These are phyloP conservation scores for Populus tremula DNA, from an alignment of 345 rosid species.

Conservation along the genomic window DNA sequence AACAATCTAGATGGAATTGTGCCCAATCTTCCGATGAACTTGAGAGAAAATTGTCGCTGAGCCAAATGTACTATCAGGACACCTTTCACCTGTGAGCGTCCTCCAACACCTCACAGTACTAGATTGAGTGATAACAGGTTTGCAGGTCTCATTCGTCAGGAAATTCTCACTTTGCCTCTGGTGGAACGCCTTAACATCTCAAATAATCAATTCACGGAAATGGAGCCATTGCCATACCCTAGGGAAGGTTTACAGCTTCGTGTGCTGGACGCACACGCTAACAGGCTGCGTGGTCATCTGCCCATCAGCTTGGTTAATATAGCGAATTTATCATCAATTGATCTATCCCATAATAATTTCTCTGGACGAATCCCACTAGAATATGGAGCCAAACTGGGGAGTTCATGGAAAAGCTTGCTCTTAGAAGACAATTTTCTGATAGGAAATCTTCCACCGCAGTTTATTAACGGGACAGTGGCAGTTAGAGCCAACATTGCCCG, in stretches of 20 bases:
- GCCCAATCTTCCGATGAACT: slow-evolving; percentile 45
- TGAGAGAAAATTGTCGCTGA: slow-evolving; percentile 42
- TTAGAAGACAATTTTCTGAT: slow-evolving; percentile 36
- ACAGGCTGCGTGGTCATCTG: slow-evolving; percentile 45
- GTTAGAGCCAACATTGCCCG: slow-evolving; percentile 50
- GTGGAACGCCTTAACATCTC: slow-evolving; percentile 44
- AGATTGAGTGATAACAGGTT: slow-evolving; percentile 55
- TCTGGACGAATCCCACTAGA: slow-evolving; percentile 40
- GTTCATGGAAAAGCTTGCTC: slow-evolving; percentile 39
- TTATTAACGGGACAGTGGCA: slow-evolving; percentile 6
- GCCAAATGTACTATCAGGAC: slow-evolving; percentile 48
- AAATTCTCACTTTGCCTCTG: slow-evolving; percentile 39
- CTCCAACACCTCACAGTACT: slow-evolving; percentile 30
- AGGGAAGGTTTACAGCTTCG: slow-evolving; percentile 35
- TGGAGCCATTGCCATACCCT: slow-evolving; percentile 20
- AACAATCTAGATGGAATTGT: slow-evolving; percentile 46
- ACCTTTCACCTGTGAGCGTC: slow-evolving; percentile 28
- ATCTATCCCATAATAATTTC: slow-evolving; percentile 43
- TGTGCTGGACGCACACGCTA: slow-evolving; percentile 46
- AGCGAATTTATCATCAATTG: slow-evolving; percentile 35
- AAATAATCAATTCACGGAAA: slow-evolving; percentile 38
- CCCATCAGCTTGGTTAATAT: slow-evolving; percentile 39
- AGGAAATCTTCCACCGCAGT: slow-evolving; percentile 46
- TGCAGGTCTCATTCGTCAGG: slow-evolving; percentile 23
- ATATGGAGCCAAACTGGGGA: slow-evolving; percentile 38